Evolutionary conservation across 2,329 filamentous ascomycete genomes (phyloP).

Genomic region (Rhinocladiella similis): DNA sequence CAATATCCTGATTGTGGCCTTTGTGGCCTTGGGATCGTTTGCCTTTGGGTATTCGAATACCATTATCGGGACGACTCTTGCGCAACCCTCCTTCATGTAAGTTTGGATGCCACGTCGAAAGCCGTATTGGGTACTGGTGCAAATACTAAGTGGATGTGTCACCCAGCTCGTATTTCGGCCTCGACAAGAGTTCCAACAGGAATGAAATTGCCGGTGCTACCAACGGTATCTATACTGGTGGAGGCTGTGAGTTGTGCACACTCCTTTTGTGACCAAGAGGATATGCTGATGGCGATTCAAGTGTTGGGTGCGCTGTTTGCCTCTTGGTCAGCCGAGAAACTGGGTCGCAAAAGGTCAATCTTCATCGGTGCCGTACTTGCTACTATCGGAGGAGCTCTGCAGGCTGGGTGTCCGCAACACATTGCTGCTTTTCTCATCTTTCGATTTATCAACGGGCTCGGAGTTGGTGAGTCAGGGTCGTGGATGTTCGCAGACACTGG

Average conservation of each 20-base stretch:
- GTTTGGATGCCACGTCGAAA: neutral
- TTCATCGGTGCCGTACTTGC: conserved; percentile 37
- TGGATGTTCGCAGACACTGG: too few relatives aligned
- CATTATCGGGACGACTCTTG: conserved; percentile 19
- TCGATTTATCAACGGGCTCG: conserved; percentile 39
- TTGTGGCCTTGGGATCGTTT: conserved; percentile 17
- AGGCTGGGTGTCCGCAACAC: conserved; percentile 31
- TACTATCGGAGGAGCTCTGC: conserved; percentile 38
- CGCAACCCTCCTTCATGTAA: conserved; percentile 47
- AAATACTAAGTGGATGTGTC: neutral
- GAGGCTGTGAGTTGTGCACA: neutral
- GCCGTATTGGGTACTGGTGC: too few relatives aligned
- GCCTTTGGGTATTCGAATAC: conserved; percentile 13
- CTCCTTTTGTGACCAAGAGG: neutral
- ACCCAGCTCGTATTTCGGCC: conserved; percentile 10
- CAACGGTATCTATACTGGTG: conserved; percentile 23
- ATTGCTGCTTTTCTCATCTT: conserved; percentile 34
- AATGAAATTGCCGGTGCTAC: conserved; percentile 3
- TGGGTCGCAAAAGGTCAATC: conserved; percentile 40
- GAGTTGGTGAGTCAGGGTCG: conserved; percentile 30
- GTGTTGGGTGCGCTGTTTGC: conserved; percentile 7
- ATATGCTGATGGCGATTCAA: neutral
- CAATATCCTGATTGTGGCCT: neutral
- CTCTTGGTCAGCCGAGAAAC: conserved; percentile 16
- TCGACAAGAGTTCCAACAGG: conserved; percentile 5